Evolutionary conservation across 768 basidiomycete species (phyloP).

Genomic region (Ramaria rubella): DNA sequence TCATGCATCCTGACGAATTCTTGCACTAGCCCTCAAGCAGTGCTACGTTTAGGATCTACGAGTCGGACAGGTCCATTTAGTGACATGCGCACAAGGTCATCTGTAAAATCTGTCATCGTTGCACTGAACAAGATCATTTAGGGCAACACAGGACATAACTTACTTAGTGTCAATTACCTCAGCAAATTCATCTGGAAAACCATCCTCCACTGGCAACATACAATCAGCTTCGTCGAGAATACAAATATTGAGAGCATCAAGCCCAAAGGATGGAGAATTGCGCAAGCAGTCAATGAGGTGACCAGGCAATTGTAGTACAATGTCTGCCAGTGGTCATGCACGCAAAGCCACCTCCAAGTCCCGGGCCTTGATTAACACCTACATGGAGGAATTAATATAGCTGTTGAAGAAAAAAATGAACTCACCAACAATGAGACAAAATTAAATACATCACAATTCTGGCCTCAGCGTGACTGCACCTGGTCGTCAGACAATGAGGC

Average conservation of each 20-base stretch:
- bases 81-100: conserved; percentile 88
- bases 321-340: conserved; percentile 82
- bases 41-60: conserved; percentile 87
- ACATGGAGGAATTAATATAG: no score
- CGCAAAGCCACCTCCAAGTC: conserved; percentile 80
- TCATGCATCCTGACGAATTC: conserved; percentile 92
- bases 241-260: conserved; percentile 88
- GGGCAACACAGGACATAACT: conserved; percentile 76
- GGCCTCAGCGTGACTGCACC: no score
- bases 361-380: conserved; percentile 92
- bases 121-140: conserved; percentile 99
- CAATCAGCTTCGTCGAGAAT: conserved; percentile 97
- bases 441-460: no score
- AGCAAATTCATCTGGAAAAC: conserved; percentile 88
- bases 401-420: conserved; percentile 6
- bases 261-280: conserved; percentile 88
- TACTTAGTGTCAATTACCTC: conserved; percentile 98
- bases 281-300: conserved; percentile 96
- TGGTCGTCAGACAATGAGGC: no score
- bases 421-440: conserved; percentile 87
- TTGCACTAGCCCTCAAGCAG: conserved; percentile 80
- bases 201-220: conserved; percentile 93
- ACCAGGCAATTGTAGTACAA: conserved; percentile 95
- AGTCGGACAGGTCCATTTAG: conserved; percentile 88
- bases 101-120: conserved; percentile 96